A percentile compares a stretch with the other conserved stretches of the same genome.
Evolutionary conservation across 306 rosid genomes (phyloP).

Genomic region (Cucurbita pepo): DNA sequence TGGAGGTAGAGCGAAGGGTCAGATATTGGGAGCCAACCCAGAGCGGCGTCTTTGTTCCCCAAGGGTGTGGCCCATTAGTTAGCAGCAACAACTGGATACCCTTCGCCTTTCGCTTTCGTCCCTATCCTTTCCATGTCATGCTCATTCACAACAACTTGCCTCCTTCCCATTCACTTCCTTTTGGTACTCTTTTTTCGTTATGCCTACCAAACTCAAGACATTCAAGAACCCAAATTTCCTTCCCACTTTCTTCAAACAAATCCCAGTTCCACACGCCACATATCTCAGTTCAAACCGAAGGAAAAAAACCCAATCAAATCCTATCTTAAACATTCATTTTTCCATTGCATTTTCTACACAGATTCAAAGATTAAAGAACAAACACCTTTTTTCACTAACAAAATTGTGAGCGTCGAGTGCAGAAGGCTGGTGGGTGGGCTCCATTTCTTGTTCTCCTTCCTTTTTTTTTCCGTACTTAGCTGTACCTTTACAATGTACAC

Average conservation of each 20-base stretch:
- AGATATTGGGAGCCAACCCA: background rate
- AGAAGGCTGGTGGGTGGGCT: background rate
- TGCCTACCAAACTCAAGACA: too few species aligned
- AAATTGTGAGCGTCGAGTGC: background rate
- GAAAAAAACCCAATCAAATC: background rate
- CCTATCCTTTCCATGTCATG: background rate
- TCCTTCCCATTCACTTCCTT: background rate
- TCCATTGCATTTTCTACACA: background rate
- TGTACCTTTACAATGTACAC: conserved; percentile 9
- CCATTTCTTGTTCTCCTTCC: background rate
- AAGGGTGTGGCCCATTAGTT: background rate
- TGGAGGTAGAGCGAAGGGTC: background rate
- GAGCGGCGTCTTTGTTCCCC: background rate
- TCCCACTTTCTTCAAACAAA: background rate
- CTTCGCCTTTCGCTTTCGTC: background rate
- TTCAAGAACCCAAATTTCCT: background rate
- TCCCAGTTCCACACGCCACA: background rate
- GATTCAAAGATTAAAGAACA: background rate
- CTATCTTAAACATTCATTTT: background rate
- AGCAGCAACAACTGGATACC: background rate
- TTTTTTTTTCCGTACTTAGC: background rate
- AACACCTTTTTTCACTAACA: background rate
- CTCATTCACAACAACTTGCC: background rate
- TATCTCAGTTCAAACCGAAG: background rate
- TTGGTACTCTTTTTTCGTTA: background rate